Evolutionary conservation across 169 alveolate genomes (phyloP), one percentile per base, ranked within the genome.

Genomic region (Plasmodium berghei): DNA sequence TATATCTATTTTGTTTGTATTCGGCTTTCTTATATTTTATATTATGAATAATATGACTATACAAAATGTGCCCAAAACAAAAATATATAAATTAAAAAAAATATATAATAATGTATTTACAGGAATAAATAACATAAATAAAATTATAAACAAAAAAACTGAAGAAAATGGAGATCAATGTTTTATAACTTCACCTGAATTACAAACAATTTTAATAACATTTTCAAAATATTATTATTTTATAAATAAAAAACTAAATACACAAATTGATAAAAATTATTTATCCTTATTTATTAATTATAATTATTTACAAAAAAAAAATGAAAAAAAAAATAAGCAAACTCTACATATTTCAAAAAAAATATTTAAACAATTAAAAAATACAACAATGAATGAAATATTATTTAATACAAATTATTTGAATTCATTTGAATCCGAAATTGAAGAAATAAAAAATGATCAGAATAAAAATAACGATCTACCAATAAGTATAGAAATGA

Each of bases 1-100:
- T 14, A 66, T 18, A 66, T 14, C 40, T 22, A 49, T 80, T 26
- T 2, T 80, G 6, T 80, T 80, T 26, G 83, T 55, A n/a, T 80
- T 59, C 48, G 46, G 54, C 58, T 71, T 80, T 66, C 8, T 52
- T 45, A 46, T 80, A 18, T 80, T 80, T 80, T 56, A 80, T 56
- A 54, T 66, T 22, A 52, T 20, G 0, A 70, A 80, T 56, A 80
- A 55, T 16, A 49, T 66, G 16, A 66, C 55, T 6, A 49, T 20
- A 16, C 2, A 9, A 20, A 16, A 64, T 49, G 45, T 34, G n/a
- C n/a, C 20, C 22, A 64, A 80, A 24, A 42, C 34, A 48, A 80
- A 80, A n/a, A 4, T 34, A 34, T 34, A 3, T 34, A 14, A 49
- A 5, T 24, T 80, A 8, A 67, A 61, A 59, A 80, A 66, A 40